phyloP scores from a whole-genome alignment of 495 filamentous ascomycete species.

The Hypoxylon perforatum region DNA sequence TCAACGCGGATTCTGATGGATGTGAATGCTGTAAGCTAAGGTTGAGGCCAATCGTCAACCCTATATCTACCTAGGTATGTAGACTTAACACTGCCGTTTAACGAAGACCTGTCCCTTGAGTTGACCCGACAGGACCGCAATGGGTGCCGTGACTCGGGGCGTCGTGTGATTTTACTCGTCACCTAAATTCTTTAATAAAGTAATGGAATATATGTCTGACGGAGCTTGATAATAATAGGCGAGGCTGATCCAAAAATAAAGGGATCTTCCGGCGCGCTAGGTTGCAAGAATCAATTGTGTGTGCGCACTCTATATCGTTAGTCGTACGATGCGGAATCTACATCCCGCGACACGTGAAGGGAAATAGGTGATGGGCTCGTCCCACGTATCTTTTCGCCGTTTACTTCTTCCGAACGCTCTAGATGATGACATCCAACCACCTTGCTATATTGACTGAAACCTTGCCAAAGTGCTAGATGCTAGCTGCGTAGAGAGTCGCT shows the following conservation, averaged over 20 bases:
- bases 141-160: background rate
- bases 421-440: background rate
- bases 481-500: background rate
- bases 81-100: too few relatives aligned
- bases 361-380: background rate
- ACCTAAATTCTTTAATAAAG: constrained; percentile 4
- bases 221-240: background rate
- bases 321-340: constrained; percentile 8
- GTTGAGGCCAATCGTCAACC: too few relatives aligned
- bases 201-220: background rate
- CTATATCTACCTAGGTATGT: too few relatives aligned
- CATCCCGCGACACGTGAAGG: background rate
- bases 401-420: background rate
- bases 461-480: background rate
- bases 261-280: background rate
- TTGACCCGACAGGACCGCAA: background rate
- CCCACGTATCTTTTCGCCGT: background rate
- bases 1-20: background rate
- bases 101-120: background rate
- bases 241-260: background rate
- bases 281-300: too few relatives aligned
- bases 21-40: too few relatives aligned
- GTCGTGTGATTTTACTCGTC: constrained; percentile 2
- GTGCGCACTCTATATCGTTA: background rate
- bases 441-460: background rate